These are phyloP conservation scores for Catunica adiposa DNA, from an alignment of 2,329 filamentous ascomycete genomes.

Conservation along the genomic window DNA sequence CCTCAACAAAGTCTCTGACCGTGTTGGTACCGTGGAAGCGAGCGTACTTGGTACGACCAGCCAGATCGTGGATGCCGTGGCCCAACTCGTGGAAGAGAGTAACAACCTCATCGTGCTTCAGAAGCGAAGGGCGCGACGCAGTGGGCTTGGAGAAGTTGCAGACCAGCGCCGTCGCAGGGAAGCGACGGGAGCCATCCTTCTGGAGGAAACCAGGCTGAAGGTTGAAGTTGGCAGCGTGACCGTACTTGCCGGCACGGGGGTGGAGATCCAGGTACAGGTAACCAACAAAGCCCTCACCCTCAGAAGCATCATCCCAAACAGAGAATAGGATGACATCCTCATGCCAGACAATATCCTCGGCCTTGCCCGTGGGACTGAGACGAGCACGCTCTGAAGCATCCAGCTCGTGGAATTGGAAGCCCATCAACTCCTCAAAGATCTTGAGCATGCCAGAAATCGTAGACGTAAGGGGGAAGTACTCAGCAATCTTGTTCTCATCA, in stretches of 20 bases:
- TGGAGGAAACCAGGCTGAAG: conserved; percentile 55
- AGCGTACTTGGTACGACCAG: conserved; percentile 44
- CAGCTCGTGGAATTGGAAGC: conserved; percentile 61
- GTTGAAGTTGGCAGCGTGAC: conserved; percentile 73
- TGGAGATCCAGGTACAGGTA: conserved; percentile 74
- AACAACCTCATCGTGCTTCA: conserved; percentile 71
- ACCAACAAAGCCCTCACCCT: conserved; percentile 57
- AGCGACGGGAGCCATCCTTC: conserved; percentile 51
- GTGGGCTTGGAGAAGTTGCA: conserved; percentile 79
- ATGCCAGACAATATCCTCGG: conserved; percentile 63
- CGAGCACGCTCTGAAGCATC: conserved; percentile 46
- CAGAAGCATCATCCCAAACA: conserved; percentile 61
- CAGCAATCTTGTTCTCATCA: conserved; percentile 62
- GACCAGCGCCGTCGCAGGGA: conserved; percentile 63
- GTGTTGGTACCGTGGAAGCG: conserved; percentile 53
- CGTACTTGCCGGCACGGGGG: conserved; percentile 67
- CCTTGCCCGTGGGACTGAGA: conserved; percentile 50
- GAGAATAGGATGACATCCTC: conserved; percentile 69
- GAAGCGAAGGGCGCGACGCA: conserved; percentile 55
- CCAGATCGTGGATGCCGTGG: conserved; percentile 53
- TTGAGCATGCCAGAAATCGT: conserved; percentile 64
- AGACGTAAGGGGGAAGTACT: conserved; percentile 65
- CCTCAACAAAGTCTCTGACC: conserved; percentile 54
- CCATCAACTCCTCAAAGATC: conserved; percentile 72
- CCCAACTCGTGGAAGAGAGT: conserved; percentile 68